A percentile compares a stretch with the other conserved stretches of the same genome.
These are phyloP conservation scores for Leucoagaricus sp. DNA, from an alignment of 1,284 basidiomycete genomes.

Conservation along the genomic window DNA sequence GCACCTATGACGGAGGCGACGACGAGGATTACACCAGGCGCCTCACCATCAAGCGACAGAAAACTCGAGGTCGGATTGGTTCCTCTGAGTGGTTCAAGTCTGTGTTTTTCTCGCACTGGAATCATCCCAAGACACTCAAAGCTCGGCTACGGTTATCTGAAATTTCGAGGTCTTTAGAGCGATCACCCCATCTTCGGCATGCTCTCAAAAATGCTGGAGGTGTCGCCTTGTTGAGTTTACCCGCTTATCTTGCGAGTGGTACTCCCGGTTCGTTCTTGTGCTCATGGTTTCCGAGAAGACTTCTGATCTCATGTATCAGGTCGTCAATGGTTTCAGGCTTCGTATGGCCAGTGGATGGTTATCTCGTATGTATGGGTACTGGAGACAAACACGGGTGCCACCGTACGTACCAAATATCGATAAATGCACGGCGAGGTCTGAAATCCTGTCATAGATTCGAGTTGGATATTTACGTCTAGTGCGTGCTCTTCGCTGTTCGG, in stretches of 20 bases:
- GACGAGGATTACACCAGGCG: neutral
- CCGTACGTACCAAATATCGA: slow-evolving; percentile 24
- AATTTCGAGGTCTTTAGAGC: slow-evolving; percentile 31
- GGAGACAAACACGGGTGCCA: slow-evolving; percentile 53
- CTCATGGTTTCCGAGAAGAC: neutral
- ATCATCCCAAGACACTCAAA: slow-evolving; percentile 31
- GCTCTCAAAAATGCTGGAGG: slow-evolving; percentile 50
- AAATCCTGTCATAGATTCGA: slow-evolving; percentile 32
- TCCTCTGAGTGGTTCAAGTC: slow-evolving; percentile 17
- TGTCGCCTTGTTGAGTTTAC: slow-evolving; percentile 43
- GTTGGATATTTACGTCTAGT: slow-evolving; percentile 50
- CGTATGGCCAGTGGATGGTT: slow-evolving; percentile 51
- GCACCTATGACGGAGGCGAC: neutral
- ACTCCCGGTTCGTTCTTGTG: slow-evolving; percentile 33
- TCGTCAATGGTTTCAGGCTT: slow-evolving; percentile 38
- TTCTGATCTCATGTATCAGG: slow-evolving; percentile 26
- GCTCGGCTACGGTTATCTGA: slow-evolving; percentile 37
- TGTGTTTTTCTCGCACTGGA: slow-evolving; percentile 32
- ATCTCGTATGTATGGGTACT: slow-evolving; percentile 54
- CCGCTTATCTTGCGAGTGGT: slow-evolving; percentile 42
- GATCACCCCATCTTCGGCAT: slow-evolving; percentile 47
- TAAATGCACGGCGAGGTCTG: neutral
- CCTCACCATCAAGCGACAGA: slow-evolving; percentile 1
- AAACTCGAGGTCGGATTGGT: slow-evolving; percentile 12
- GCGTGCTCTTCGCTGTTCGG: slow-evolving; percentile 13